Evolutionary conservation across 2,329 filamentous ascomycete genomes (phyloP), one percentile per base, ranked within the genome.

Genomic region (Colletotrichum chlorophyti): DNA sequence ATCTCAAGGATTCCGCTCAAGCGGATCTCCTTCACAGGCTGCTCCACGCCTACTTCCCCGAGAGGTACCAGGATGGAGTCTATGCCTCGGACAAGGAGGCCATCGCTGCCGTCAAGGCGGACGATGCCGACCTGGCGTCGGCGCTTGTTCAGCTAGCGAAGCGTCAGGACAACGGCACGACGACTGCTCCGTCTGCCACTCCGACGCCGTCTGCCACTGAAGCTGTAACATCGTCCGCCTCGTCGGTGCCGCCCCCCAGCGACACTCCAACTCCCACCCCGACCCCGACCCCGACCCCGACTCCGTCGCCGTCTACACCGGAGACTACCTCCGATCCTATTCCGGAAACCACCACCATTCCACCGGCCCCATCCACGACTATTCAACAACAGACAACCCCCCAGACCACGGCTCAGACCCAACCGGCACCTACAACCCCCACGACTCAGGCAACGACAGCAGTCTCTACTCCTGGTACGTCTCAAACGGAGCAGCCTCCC

Each of bases 31-130:
- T 93, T 51, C 87, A 91, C 70, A 81, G 83, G 42, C 83, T 90
- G 50, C 78, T 93, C 27, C 86, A 90, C 70, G 76, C 80, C 61
- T 81, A 87, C 65, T 77, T 87, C 51, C 82, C 84, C 41, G 79
- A 81, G 43, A 83, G 84, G 67, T 91, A 87, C 73, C 82, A 86
- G 69, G 83, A 90, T 68, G 89, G 88, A 58, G 81, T 91, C 53
- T 90, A 87, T 70, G 80, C 83, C 62, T 84, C 85, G 62, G 88
- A 90, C 66, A 80, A 79, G 64, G 77, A 81, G 10, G 87, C 87
- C 23, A 78, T 90, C 52, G 83, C 89, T 70, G 84, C 82, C 29
- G 79, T 90, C 24, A 83, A 86, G 72, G 76, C 78, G 38, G 80
- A 83, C 63, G 82, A 91, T 67, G 81, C 85, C 19, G 78, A 81